These are phyloP conservation scores for Lichtheimia corymbifera DNA, from an alignment of 371 early-diverging fungal genomes.

Conservation along the genomic window DNA sequence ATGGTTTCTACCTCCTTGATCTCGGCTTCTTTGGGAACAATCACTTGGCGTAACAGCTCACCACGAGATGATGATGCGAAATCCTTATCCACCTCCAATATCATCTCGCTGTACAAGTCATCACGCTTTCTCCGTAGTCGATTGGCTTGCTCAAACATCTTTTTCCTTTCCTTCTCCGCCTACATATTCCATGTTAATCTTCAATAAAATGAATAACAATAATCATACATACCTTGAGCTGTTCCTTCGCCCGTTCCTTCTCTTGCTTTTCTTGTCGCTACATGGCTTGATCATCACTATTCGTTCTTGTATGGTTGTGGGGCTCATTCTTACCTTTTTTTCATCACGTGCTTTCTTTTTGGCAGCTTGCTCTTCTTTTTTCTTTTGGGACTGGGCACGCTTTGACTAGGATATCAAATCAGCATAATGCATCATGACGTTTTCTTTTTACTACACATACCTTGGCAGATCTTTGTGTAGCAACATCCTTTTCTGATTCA, in stretches of 20 bases:
- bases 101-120: constrained; percentile 55
- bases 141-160: constrained; percentile 42
- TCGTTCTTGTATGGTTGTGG: too few relatives aligned
- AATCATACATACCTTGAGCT: background rate
- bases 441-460: too few relatives aligned
- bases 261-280: constrained; percentile 2
- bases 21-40: constrained; percentile 11
- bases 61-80: constrained; percentile 20
- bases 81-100: constrained; percentile 45
- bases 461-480: too few relatives aligned
- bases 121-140: constrained; percentile 33
- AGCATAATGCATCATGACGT: too few relatives aligned
- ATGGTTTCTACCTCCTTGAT: background rate
- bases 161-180: constrained; percentile 30
- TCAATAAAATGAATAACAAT: background rate
- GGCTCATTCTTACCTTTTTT: too few relatives aligned
- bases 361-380: too few relatives aligned
- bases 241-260: constrained; percentile 17
- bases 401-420: too few relatives aligned
- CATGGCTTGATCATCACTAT: background rate
- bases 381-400: too few relatives aligned
- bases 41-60: constrained; percentile 6
- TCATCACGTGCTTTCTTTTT: too few relatives aligned
- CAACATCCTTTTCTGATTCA: background rate
- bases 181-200: constrained; percentile 6